Conservation (phyloP, 768 basidiomycete genomes). For the Agaricus sinodeliciosus region DNA sequence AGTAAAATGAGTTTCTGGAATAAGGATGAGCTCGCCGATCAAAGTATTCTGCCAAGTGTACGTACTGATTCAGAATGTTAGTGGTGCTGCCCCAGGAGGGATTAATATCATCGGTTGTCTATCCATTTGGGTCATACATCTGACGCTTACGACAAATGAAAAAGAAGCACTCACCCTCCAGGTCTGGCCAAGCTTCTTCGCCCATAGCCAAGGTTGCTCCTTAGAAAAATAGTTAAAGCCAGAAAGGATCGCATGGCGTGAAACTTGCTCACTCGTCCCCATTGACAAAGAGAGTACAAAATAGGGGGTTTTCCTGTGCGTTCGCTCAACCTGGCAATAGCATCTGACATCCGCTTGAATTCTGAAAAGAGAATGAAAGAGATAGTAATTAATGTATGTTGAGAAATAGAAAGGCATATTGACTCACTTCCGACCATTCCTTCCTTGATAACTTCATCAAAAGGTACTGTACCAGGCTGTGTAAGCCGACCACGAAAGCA, state of each 20-base stretch:
- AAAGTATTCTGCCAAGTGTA: not conserved
- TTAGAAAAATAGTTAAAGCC: slow-evolving; percentile 12
- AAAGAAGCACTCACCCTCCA: slow-evolving; percentile 44
- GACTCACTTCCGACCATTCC: slow-evolving; percentile 49
- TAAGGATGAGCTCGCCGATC: not conserved
- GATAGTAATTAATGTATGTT: not conserved
- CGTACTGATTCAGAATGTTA: slow-evolving; percentile 48
- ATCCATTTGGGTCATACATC: not conserved
- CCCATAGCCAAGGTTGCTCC: slow-evolving; percentile 64
- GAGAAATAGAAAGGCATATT: not conserved
- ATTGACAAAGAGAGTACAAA: slow-evolving; percentile 58
- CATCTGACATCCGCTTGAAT: slow-evolving; percentile 54
- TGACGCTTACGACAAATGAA: not conserved
- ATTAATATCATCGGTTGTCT: slow-evolving; percentile 51
- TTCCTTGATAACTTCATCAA: slow-evolving; percentile 46
- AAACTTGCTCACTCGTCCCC: slow-evolving; percentile 47
- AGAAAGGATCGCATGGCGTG: not conserved
- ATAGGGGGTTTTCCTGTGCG: slow-evolving; percentile 46
- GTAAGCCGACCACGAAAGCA: not conserved
- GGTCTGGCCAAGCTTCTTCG: slow-evolving; percentile 49
- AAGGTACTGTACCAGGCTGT: slow-evolving; percentile 33
- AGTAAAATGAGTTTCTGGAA: slow-evolving; percentile 55
- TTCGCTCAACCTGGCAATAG: slow-evolving; percentile 43
- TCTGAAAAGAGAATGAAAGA: slow-evolving; percentile 25
- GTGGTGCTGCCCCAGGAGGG: slow-evolving; percentile 45